phyloP scores from a whole-genome alignment of 768 basidiomycete species.

The Pholiota microspora region DNA sequence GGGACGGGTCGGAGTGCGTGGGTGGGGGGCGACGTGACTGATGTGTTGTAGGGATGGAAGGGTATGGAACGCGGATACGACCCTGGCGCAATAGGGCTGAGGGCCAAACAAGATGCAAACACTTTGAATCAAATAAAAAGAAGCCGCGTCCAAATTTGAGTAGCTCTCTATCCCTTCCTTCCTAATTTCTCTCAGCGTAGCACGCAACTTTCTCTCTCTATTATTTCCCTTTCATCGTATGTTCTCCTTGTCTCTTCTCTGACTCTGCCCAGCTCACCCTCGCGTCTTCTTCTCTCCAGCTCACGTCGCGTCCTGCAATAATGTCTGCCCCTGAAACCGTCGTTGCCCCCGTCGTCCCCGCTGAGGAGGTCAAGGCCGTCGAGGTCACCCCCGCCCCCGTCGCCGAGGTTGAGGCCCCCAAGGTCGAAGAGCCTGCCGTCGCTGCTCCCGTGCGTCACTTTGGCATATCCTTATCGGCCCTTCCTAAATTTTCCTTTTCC shows the following conservation, averaged over 20 bases:
- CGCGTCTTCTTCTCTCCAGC: conserved; percentile 29
- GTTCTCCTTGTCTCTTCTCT: conserved; percentile 15
- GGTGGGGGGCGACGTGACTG: background rate
- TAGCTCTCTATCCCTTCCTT: conserved; percentile 52
- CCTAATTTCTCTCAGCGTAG: conserved; percentile 58
- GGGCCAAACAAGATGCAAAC: conserved; percentile 44
- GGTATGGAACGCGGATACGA: conserved; percentile 23
- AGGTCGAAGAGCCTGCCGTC: conserved; percentile 42
- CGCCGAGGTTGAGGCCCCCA: conserved; percentile 42
- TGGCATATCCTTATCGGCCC: background rate
- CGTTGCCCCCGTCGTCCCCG: conserved; percentile 35
- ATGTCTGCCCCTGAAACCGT: conserved; percentile 78
- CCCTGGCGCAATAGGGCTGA: conserved; percentile 33
- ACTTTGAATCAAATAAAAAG: conserved; percentile 44
- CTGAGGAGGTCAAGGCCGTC: conserved; percentile 28
- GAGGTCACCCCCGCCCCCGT: conserved; percentile 30
- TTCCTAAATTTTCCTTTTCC: conserved; percentile 3
- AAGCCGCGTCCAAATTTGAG: conserved; percentile 34
- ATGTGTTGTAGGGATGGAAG: conserved; percentile 10
- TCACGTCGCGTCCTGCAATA: conserved; percentile 63
- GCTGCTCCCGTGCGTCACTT: conserved; percentile 26
- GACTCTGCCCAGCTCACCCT: conserved; percentile 15
- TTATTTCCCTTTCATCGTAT: conserved; percentile 50
- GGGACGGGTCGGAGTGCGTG: conserved; percentile 2
- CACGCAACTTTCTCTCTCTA: conserved; percentile 41